Conservation (phyloP, 2,329 filamentous ascomycete genomes). For the Calonectria ilicicola region DNA sequence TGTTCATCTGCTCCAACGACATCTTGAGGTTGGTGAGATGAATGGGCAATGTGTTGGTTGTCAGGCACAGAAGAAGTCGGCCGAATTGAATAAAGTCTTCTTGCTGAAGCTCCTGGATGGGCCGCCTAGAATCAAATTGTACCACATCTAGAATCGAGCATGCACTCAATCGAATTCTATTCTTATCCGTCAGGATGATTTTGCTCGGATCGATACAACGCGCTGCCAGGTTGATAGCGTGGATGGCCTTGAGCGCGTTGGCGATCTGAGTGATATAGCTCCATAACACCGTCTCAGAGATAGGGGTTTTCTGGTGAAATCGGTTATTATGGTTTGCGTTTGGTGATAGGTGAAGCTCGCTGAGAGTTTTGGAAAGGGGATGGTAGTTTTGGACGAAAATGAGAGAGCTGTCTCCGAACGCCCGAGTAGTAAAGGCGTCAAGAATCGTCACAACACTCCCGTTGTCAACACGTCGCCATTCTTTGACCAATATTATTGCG, state of each 20-base stretch:
- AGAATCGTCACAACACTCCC: conserved; percentile 87
- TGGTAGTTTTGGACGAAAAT: conserved; percentile 96
- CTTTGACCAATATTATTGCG: conserved; percentile 85
- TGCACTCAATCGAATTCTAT: conserved; percentile 87
- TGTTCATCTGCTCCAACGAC: conserved; percentile 80
- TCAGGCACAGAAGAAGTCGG: conserved; percentile 84
- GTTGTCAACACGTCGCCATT: conserved; percentile 89
- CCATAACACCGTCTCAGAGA: conserved; percentile 86
- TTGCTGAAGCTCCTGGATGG: conserved; percentile 82
- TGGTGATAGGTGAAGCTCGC: conserved; percentile 79
- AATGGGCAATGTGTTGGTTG: conserved; percentile 71
- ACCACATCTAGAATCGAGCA: conserved; percentile 93
- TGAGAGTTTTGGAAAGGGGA: conserved; percentile 88
- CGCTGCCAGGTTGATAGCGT: conserved; percentile 83
- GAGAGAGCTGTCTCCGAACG: conserved; percentile 94
- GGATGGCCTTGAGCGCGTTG: conserved; percentile 88
- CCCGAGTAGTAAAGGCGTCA: conserved; percentile 92
- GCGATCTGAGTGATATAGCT: conserved; percentile 92
- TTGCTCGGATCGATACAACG: conserved; percentile 89
- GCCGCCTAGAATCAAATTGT: conserved; percentile 78
- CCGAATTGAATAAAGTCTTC: conserved; percentile 90
- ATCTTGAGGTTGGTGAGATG: conserved; percentile 73
- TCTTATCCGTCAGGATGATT: conserved; percentile 90
- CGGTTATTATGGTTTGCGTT: conserved; percentile 56
- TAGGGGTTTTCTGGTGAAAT: conserved; percentile 57